Evolutionary conservation across 345 rosid species (phyloP), one percentile per base, ranked within the genome.

Genomic region (Combretum micranthum): DNA sequence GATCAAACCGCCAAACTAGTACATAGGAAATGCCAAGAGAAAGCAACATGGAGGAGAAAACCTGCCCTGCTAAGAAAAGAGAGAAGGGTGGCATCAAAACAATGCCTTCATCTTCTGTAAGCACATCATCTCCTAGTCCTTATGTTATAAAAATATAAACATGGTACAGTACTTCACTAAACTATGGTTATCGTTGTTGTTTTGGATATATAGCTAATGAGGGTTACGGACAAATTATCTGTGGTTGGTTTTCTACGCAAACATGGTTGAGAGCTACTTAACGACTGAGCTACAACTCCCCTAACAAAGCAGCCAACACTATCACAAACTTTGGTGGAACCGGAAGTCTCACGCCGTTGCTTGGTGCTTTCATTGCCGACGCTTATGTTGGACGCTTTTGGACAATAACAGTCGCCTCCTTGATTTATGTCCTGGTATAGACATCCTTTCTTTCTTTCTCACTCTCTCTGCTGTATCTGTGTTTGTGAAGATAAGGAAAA

Each of bases 241-340:
- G 90, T 89, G 55, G 87, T 87, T 51, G 97, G 99, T 19, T 89
- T 89, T 93, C 67, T 20, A 50, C 46, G 56, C 92, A 23, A 93
- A 93, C 62, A 89, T 93, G 99, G 77, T 84, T n/a, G n/a, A n/a
- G 47, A 93, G 81, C 80, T 93, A 93, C 83, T 61, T 89, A 52
- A 93, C 94, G 17, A 69, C 77, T 16, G 83, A 93, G 70, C 72
- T 93, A 57, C 91, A 93, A 78, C 89, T 83, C 97, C 99, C 0
- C 63, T 87, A 65, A 85, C 96, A 15, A 83, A 82, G 97, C 97
- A 13, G 99, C 97, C 42, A 93, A 89, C 65, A 85, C 95, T 25
- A 80, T 85, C 48, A 89, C 97, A 49, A 89, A 87, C 77, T 93
- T 93, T 45, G 83, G 90, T 1, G 95, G 99, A 45, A 85, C 92